Evolutionary conservation across 306 rosid species (phyloP).

Genomic region (Elaeagnus macrophylla): DNA sequence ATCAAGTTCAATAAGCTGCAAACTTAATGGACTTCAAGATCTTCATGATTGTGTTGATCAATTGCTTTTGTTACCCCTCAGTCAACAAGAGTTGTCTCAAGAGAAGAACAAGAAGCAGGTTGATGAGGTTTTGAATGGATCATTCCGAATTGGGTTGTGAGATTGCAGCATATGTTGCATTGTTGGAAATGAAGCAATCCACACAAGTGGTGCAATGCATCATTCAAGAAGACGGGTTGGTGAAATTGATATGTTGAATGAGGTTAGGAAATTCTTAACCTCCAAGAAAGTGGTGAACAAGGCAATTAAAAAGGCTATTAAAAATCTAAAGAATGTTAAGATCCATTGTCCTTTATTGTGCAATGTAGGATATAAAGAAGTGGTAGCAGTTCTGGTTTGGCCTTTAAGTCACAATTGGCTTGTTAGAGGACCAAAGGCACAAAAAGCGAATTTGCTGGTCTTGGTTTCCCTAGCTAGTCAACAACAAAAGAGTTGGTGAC

Average conservation of each 20-base stretch:
- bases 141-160: slow-evolving; percentile 27
- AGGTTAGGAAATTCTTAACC: slow-evolving; percentile 28
- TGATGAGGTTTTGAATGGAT: slow-evolving; percentile 34
- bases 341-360: neutral
- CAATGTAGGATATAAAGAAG: slow-evolving; percentile 18
- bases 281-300: slow-evolving; percentile 27
- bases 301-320: slow-evolving; percentile 19
- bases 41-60: slow-evolving; percentile 29
- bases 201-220: slow-evolving; percentile 27
- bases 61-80: slow-evolving; percentile 26
- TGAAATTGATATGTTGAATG: slow-evolving; percentile 11
- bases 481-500: neutral
- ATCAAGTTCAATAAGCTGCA: slow-evolving; percentile 17
- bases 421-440: too few relatives aligned
- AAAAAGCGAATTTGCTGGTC: too few relatives aligned
- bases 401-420: slow-evolving; percentile 33
- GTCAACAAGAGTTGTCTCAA: slow-evolving; percentile 23
- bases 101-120: slow-evolving; percentile 19
- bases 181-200: slow-evolving; percentile 18
- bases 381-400: slow-evolving; percentile 14
- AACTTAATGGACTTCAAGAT: slow-evolving; percentile 28
- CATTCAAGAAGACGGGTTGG: slow-evolving; percentile 14
- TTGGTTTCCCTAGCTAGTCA: slow-evolving; percentile 18
- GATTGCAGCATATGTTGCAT: slow-evolving; percentile 7
- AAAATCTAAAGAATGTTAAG: slow-evolving; percentile 4